These are phyloP conservation scores for Pugionium dolabratum DNA, from an alignment of 345 rosid species.

Conservation along the genomic window DNA sequence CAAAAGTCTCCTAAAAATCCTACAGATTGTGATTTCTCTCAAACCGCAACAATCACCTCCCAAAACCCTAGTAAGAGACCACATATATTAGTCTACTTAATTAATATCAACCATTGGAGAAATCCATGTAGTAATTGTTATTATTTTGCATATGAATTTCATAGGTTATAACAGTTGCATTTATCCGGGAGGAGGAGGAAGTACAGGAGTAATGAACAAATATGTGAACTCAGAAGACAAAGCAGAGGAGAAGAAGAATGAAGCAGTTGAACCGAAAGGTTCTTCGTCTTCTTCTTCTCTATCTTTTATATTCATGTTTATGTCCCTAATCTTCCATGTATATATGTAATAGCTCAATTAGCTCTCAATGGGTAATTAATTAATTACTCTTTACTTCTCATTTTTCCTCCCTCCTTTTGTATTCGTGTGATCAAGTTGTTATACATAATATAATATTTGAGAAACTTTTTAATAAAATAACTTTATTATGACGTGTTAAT, in stretches of 20 bases:
- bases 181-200: constrained; percentile 60
- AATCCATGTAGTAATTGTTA: not conserved
- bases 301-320: constrained; percentile 20
- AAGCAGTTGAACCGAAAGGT: constrained; percentile 20
- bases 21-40: constrained; percentile 72
- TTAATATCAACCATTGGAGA: not conserved
- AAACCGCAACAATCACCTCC: constrained; percentile 65
- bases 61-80: constrained; percentile 67
- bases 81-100: too few species aligned
- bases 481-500: too few species aligned
- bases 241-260: constrained; percentile 30
- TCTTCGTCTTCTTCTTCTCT: constrained; percentile 23
- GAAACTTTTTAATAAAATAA: too few species aligned
- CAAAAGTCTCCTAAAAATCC: constrained; percentile 53
- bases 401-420: constrained; percentile 1
- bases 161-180: constrained; percentile 63
- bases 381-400: constrained; percentile 5
- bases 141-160: not conserved
- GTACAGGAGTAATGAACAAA: constrained; percentile 38
- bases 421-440: constrained; percentile 10
- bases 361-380: constrained; percentile 16
- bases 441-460: not conserved
- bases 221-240: constrained; percentile 38
- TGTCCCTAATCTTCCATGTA: constrained; percentile 29
- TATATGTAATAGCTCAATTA: constrained; percentile 21